These are phyloP conservation scores for Capronia epimyces DNA, from an alignment of 2,329 filamentous ascomycete species.

Conservation along the genomic window DNA sequence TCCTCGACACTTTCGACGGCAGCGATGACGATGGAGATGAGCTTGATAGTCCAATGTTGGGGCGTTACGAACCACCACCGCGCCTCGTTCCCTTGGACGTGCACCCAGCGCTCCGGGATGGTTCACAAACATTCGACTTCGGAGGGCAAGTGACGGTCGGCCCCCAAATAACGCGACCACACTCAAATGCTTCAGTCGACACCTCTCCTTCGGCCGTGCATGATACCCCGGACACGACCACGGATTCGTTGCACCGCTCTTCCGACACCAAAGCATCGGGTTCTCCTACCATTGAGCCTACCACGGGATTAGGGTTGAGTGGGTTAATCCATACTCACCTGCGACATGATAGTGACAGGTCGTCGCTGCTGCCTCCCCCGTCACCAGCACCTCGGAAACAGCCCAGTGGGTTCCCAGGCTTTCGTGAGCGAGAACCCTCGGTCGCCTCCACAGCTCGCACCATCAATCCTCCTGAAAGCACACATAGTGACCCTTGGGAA, in stretches of 20 bases:
- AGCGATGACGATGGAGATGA: conserved; percentile 39
- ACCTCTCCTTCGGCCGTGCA: conserved; percentile 16
- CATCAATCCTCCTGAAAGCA: conserved; percentile 45
- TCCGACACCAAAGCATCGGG: conserved; percentile 42
- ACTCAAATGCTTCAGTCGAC: conserved; percentile 16
- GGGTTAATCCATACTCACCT: conserved; percentile 81
- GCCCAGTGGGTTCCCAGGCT: not conserved
- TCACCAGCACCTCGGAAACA: conserved; percentile 33
- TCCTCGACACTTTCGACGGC: conserved; percentile 25
- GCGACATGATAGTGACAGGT: conserved; percentile 71
- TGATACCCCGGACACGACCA: conserved; percentile 18
- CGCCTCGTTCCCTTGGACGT: conserved; percentile 33
- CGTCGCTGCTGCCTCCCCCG: conserved; percentile 64
- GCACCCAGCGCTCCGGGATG: conserved; percentile 37
- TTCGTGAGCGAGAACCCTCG: conserved; percentile 26
- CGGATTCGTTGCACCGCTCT: conserved; percentile 15
- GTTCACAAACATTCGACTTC: conserved; percentile 28
- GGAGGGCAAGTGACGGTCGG: conserved; percentile 6
- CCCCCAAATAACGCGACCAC: conserved; percentile 2
- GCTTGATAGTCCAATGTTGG: conserved; percentile 28
- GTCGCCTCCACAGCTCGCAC: conserved; percentile 35
- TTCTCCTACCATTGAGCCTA: conserved; percentile 72
- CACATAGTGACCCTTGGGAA: conserved; percentile 52
- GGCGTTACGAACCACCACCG: conserved; percentile 17
- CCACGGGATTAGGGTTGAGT: conserved; percentile 57